Conservation (phyloP, 208 protist species). For the Crithidia expoeki region DNA sequence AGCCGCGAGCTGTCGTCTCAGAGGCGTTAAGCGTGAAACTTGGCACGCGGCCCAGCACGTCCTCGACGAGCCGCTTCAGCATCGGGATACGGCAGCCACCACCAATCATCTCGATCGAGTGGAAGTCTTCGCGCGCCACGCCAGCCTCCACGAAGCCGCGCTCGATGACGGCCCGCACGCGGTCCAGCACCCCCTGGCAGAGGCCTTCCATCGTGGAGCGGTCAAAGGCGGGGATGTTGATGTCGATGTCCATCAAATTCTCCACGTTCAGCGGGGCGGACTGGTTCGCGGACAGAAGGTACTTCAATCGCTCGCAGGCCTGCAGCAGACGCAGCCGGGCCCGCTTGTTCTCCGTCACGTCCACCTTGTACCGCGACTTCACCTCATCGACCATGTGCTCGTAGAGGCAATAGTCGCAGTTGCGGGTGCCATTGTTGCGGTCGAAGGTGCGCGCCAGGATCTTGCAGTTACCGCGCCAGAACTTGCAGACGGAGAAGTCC, state of each 20-base stretch:
- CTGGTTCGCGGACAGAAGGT: constrained; percentile 90
- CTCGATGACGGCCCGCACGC: constrained; percentile 59
- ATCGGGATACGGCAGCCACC: constrained; percentile 91
- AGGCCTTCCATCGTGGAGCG: constrained; percentile 80
- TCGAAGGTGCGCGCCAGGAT: constrained; percentile 83
- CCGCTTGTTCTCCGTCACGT: constrained; percentile 84
- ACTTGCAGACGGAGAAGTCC: constrained; percentile 74
- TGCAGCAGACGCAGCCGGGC: constrained; percentile 82
- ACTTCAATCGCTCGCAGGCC: constrained; percentile 90
- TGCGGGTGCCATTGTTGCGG: constrained; percentile 79
- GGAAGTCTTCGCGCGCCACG: constrained; percentile 46
- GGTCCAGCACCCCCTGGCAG: constrained; percentile 43
- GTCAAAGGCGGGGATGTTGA: constrained; percentile 83
- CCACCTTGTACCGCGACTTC: constrained; percentile 87
- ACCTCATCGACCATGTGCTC: constrained; percentile 79
- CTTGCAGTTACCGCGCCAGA: constrained; percentile 87
- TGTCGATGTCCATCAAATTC: constrained; percentile 93
- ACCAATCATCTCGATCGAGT: constrained; percentile 92
- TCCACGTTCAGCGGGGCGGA: constrained; percentile 85
- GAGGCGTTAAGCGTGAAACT: constrained; percentile 91
- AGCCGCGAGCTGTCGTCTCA: constrained; percentile 86
- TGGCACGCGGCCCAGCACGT: constrained; percentile 60
- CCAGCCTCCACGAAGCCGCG: constrained; percentile 62
- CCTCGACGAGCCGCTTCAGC: constrained; percentile 77
- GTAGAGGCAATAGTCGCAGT: constrained; percentile 85